phyloP scores from a whole-genome alignment of 768 basidiomycete genomes.

The Amanita polypyramis region DNA sequence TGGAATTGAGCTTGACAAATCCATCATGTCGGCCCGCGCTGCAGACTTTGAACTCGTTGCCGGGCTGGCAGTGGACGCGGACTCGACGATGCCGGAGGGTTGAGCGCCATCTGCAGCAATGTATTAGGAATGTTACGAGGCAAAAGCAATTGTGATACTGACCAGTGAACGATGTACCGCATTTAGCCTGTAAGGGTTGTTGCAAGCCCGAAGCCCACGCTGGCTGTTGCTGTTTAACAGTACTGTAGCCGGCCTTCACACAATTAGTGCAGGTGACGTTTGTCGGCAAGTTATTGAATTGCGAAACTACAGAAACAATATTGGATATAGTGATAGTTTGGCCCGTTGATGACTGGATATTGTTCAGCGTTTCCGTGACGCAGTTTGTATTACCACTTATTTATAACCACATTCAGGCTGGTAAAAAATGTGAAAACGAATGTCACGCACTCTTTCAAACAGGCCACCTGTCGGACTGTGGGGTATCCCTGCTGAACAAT shows the following conservation, averaged over 20 bases:
- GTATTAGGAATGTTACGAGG: not conserved
- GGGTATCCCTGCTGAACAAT: conserved; percentile 48
- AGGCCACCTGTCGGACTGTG: conserved; percentile 40
- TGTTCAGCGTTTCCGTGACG: conserved; percentile 43
- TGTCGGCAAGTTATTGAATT: conserved; percentile 13
- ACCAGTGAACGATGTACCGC: conserved; percentile 47
- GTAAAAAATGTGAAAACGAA: not conserved
- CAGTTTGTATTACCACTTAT: conserved; percentile 35
- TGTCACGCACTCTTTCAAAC: conserved; percentile 53
- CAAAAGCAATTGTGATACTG: conserved; percentile 12
- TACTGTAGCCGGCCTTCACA: conserved; percentile 39
- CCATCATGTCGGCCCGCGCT: conserved; percentile 1
- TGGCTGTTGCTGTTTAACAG: conserved; percentile 27
- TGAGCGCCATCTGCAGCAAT: conserved; percentile 24
- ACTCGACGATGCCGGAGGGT: conserved; percentile 25
- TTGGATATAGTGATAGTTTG: conserved; percentile 27
- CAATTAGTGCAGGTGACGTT: conserved; percentile 46
- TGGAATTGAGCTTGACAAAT: not conserved
- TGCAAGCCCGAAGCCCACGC: conserved; percentile 17
- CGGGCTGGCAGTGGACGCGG: conserved; percentile 17
- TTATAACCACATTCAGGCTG: not conserved
- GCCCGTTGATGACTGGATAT: conserved; percentile 28
- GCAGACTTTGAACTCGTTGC: conserved; percentile 11
- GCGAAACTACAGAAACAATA: conserved; percentile 14
- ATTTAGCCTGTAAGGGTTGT: conserved; percentile 25